Evolutionary conservation across 306 rosid genomes (phyloP), one percentile per base, ranked within the genome.

Genomic region (Pyrus bretschneideri): DNA sequence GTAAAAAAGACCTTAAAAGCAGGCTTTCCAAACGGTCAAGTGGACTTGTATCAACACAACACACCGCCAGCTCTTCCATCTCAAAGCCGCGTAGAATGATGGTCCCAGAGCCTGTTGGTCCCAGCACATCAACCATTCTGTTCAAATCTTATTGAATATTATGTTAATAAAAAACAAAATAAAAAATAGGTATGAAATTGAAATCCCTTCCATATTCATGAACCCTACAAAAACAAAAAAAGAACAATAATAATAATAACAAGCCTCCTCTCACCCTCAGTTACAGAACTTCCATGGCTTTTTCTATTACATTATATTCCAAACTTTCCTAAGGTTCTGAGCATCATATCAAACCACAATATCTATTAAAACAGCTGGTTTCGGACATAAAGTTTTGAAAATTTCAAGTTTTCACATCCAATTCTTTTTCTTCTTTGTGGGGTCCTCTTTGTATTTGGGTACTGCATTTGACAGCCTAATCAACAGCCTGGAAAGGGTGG

Each of bases 401-500:
- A n/a, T 57, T 57, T 9, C 21, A 4, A 49, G 75, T 63, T 71
- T 80, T 75, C 78, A 38, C 65, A 18, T 58, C 55, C 67, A 54
- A 42, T 29, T 49, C 55, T 73, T 73, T 67, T 72, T 72, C 70
- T 58, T 23, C 63, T 25, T 69, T 67, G 66, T 77, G 77, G 88
- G 88, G 88, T 71, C 85, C 83, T 51, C 65, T 55, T 67, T 74
- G 23, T 78, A 55, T 75, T 73, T 70, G 64, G n/a, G 67, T 79
- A 64, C 84, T 57, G 82, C 72, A 73, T 57, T 64, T 77, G 87
- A 80, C 85, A 80, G 83, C 88, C 83, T 84, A 82, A 79, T 79
- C 77, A 75, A 75, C 91, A 82, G 87, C 85, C 91, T 87, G 91
- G 85, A 87, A 87, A 87, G 84, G 74, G 69, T 77, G 62, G 57